Percentiles rank a stretch among this genome's conserved stretches.
phyloP scores from a whole-genome alignment of 306 rosid species.

The Cicer pinnatifidum region DNA sequence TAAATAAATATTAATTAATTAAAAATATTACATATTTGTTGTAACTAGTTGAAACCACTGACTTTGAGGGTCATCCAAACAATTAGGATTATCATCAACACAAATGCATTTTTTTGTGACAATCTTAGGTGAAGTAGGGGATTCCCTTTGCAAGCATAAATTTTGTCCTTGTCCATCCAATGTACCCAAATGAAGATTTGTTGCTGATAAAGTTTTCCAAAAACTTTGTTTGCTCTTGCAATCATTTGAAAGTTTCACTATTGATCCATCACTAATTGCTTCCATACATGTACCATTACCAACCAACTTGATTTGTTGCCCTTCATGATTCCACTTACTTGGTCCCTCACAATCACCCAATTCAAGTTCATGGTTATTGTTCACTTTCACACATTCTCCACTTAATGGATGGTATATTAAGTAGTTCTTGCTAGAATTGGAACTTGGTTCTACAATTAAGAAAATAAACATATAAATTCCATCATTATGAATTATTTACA shows the following conservation, averaged over 20 bases:
- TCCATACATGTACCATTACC: conserved; percentile 29
- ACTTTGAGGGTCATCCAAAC: no score
- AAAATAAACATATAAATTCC: not conserved
- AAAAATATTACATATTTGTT: conserved; percentile 40
- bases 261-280: conserved; percentile 41
- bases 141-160: conserved; percentile 42
- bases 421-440: conserved; percentile 34
- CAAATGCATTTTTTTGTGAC: conserved; percentile 48
- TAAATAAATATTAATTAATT: not conserved
- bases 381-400: conserved; percentile 47
- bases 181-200: conserved; percentile 51
- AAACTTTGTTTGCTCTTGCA: conserved; percentile 40
- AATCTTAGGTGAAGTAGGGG: conserved; percentile 28
- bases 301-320: conserved; percentile 38
- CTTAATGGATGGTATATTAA: conserved; percentile 44
- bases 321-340: conserved; percentile 43
- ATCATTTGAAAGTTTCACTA: conserved; percentile 28
- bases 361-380: conserved; percentile 35
- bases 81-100: conserved; percentile 21
- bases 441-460: conserved; percentile 45
- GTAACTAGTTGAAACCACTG: not conserved
- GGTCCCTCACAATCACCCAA: conserved; percentile 35
- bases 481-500: not conserved
- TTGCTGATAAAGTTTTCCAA: conserved; percentile 42
- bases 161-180: conserved; percentile 3